Evolutionary conservation across 257 asterid genomes (phyloP).

Genomic region (Salvia rosmarinus): DNA sequence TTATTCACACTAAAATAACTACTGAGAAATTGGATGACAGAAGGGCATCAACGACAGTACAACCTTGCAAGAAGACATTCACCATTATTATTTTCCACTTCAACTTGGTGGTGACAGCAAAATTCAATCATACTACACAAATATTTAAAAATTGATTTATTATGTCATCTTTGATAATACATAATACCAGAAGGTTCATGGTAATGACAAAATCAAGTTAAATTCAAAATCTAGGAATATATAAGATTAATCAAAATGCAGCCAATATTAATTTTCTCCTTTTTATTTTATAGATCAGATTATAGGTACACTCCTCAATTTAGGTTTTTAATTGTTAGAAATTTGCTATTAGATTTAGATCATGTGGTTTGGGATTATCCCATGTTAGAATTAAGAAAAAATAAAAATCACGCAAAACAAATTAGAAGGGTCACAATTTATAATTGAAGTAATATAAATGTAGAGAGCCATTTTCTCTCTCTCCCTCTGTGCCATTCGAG

Average conservation of each 20-base stretch:
- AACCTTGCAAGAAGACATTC: neutral
- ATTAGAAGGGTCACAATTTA: neutral
- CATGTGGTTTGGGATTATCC: neutral
- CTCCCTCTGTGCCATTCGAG: neutral
- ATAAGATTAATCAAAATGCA: neutral
- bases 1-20: neutral
- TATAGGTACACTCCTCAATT: too few species aligned
- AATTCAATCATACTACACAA: neutral
- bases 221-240: too few species aligned
- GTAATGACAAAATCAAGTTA: too few species aligned
- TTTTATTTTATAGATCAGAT: too few species aligned
- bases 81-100: neutral
- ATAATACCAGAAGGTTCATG: too few species aligned
- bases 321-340: neutral
- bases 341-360: neutral
- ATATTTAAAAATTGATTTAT: too few species aligned
- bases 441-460: neutral
- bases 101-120: neutral
- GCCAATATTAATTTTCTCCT: too few species aligned
- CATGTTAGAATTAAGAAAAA: neutral
- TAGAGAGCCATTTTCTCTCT: neutral
- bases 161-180: too few species aligned
- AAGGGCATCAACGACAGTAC: neutral
- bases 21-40: slow-evolving; percentile 12
- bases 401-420: neutral